Percentiles rank a stretch among this genome's conserved stretches.
Evolutionary conservation across 805 yeast species (phyloP).

Genomic region (Suhomyces emberorum): DNA sequence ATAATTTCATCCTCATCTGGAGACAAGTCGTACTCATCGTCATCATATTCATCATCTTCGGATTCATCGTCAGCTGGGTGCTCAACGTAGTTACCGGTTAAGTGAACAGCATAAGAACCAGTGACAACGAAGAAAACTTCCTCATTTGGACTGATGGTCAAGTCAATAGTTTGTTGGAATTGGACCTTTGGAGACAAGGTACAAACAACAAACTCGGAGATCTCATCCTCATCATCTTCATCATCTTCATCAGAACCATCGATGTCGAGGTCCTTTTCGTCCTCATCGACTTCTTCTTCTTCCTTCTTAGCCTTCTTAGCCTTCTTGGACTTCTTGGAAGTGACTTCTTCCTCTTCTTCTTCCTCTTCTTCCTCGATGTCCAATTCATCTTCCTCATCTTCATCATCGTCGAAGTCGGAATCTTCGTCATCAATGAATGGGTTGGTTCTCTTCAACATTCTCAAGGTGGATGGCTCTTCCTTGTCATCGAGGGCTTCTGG

Average conservation of each 20-base stretch:
- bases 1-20: constrained; percentile 74
- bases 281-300: constrained; percentile 48
- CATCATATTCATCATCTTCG: constrained; percentile 47
- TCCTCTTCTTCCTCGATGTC: constrained; percentile 46
- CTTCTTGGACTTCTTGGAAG: constrained; percentile 20
- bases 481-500: constrained; percentile 82
- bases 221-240: constrained; percentile 62
- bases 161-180: constrained; percentile 86
- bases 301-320: constrained; percentile 24
- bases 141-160: constrained; percentile 90
- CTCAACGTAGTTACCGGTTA: constrained; percentile 93
- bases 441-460: constrained; percentile 72
- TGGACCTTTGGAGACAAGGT: constrained; percentile 84
- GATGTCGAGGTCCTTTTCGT: constrained; percentile 43
- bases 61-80: constrained; percentile 84
- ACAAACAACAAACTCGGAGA: constrained; percentile 81
- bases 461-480: constrained; percentile 82
- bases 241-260: constrained; percentile 55
- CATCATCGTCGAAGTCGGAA: constrained; percentile 41
- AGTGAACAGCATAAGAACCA: constrained; percentile 90
- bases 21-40: constrained; percentile 63
- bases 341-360: constrained; percentile 33
- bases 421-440: constrained; percentile 40
- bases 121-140: constrained; percentile 92
- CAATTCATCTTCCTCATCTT: constrained; percentile 45